Conservation (phyloP, 345 rosid species). For the Geranium brycei region DNA sequence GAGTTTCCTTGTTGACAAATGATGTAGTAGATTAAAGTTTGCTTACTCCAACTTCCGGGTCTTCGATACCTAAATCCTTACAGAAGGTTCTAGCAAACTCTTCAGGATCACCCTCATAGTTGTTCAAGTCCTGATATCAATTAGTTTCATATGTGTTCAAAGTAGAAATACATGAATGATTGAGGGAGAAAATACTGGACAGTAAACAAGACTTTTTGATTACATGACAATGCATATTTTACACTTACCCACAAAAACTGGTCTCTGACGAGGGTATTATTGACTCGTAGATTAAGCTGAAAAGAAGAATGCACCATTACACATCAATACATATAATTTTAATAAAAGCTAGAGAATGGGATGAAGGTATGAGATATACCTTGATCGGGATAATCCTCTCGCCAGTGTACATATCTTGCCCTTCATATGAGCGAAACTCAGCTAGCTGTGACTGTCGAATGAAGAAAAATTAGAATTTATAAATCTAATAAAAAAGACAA, state of each 20-base stretch:
- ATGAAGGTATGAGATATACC: constrained; percentile 26
- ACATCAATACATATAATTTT: neutral
- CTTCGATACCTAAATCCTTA: constrained; percentile 66
- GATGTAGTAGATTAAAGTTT: constrained; percentile 2
- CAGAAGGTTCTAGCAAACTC: constrained; percentile 82
- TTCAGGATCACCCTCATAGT: constrained; percentile 89
- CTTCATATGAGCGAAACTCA: constrained; percentile 77
- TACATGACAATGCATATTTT: neutral
- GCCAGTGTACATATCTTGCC: constrained; percentile 84
- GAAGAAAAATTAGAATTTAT: neutral
- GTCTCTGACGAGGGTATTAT: constrained; percentile 78
- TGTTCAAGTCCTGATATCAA: constrained; percentile 65
- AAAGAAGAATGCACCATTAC: constrained; percentile 7
- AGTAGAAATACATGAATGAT: neutral
- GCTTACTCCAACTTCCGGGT: constrained; percentile 93
- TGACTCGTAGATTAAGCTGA: constrained; percentile 96
- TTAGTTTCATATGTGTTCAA: constrained; percentile 1
- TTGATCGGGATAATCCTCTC: constrained; percentile 91
- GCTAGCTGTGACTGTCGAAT: constrained; percentile 59
- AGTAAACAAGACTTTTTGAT: neutral
- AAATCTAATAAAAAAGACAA: neutral
- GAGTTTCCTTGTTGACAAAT: neutral
- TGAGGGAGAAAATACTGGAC: neutral
- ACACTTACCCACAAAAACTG: constrained; percentile 79
- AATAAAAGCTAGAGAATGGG: neutral